Conservation (phyloP, 441 rosid genomes). For the Adansonia grandidieri region DNA sequence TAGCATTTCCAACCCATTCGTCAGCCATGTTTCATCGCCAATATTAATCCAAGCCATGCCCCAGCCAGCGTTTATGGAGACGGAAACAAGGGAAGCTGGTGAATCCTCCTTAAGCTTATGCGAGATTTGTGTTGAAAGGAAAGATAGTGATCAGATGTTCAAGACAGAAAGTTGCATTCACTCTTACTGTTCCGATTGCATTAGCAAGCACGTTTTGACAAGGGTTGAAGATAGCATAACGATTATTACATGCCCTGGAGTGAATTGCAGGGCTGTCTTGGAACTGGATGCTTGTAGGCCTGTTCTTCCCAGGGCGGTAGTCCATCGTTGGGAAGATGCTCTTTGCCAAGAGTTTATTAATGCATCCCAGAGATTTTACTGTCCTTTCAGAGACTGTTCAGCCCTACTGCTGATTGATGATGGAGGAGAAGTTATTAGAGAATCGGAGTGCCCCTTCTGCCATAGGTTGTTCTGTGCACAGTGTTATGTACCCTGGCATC, state of each 20-base stretch:
- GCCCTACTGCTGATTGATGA: slow-evolving; percentile 39
- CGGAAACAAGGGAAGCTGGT: slow-evolving; percentile 2
- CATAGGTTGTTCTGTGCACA: slow-evolving; percentile 49
- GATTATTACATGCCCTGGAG: slow-evolving; percentile 43
- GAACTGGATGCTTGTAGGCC: slow-evolving; percentile 38
- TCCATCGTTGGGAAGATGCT: slow-evolving; percentile 44
- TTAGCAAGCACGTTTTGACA: slow-evolving; percentile 37
- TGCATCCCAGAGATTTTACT: slow-evolving; percentile 36
- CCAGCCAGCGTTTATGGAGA: background rate
- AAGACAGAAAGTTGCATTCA: slow-evolving; percentile 37
- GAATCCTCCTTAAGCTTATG: slow-evolving; percentile 43
- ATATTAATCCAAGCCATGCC: background rate
- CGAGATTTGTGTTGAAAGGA: slow-evolving; percentile 50
- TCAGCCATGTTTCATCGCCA: background rate
- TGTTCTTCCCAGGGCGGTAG: slow-evolving; percentile 33
- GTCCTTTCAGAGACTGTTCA: slow-evolving; percentile 53
- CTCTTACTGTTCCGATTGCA: slow-evolving; percentile 47
- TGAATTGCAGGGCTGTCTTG: slow-evolving; percentile 38
- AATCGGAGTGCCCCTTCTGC: slow-evolving; percentile 48
- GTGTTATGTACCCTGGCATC: slow-evolving; percentile 53
- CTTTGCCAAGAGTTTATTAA: slow-evolving; percentile 34
- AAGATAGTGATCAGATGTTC: slow-evolving; percentile 43
- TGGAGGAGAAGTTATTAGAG: slow-evolving; percentile 30
- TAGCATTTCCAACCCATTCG: background rate
- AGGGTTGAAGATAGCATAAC: slow-evolving; percentile 28